Base-by-base conservation (phyloP, 495 filamentous ascomycete species). In the Hypoxylon trugodes region DNA sequence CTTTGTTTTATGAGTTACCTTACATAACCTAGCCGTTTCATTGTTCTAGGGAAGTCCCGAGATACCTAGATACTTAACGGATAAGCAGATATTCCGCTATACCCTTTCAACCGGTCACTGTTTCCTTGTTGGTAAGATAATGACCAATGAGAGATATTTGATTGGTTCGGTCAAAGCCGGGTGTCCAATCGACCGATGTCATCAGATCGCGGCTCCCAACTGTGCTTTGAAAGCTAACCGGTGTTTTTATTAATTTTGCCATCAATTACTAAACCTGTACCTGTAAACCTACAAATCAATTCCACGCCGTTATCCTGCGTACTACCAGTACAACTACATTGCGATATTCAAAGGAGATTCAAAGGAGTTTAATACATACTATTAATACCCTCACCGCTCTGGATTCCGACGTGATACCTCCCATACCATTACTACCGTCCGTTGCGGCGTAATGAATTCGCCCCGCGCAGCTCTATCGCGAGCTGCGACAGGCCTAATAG, bases 401-500 rank as follows among this genome's bases (percentile, higher is more conserved):
- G 0, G 16, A 6, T 25, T 1, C 16, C 3, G 12, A 33, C 10
- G 12, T 32, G 8, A 26, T 40, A 38, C 30, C 36, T 52, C 40
- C 21, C 30, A 10, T 28, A 19, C 8, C 15, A 40, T 9, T n/a
- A 36, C 16, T 12, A 26, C 7, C 16, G 30, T 32, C 10, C 38
- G 32, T 6, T 38, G 19, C 35, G n/a, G 24, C 50, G 52, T 61
- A 41, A 73, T 72, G 76, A 61, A 41, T 71, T 55, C 62, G 12
- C 61, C 61, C 47, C 48, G 63, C 58, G 55, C 63, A 59, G 59
- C 54, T 53, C 62, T 73, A 3, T 68, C 81, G 77, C 81, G 83
- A 78, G 83, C 84, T 67, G 75, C 86, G 61, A 76, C 77, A 32
- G 65, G 71, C 40, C 59, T 87, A 50, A 76, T 86, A 65, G 65